Conservation (phyloP, 2,329 filamentous ascomycete species). For the Exophiala viscosa region DNA sequence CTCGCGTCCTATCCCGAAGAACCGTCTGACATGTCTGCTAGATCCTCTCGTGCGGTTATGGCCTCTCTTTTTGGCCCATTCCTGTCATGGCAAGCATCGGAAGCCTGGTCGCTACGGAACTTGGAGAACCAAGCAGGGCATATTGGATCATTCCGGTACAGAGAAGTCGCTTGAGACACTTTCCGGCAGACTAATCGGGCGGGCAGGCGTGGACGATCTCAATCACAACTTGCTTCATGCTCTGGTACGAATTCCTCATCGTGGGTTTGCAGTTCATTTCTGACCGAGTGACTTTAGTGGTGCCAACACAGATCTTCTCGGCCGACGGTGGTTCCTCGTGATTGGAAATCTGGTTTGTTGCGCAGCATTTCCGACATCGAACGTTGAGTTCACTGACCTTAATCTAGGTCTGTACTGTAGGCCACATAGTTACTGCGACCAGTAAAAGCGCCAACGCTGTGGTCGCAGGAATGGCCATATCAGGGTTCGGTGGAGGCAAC, state of each 20-base stretch:
- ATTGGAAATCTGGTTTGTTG: slow-evolving; percentile 39
- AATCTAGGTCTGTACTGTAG: slow-evolving; percentile 34
- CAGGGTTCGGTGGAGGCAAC: slow-evolving; percentile 46
- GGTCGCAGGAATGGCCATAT: slow-evolving; percentile 40
- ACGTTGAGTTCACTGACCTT: neutral
- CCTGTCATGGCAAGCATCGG: slow-evolving; percentile 17
- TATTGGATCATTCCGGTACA: slow-evolving; percentile 15
- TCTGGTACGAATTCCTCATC: slow-evolving; percentile 3
- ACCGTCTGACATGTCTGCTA: neutral
- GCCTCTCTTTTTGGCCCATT: slow-evolving; percentile 18
- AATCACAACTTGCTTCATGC: slow-evolving; percentile 13
- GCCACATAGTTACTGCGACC: slow-evolving; percentile 38
- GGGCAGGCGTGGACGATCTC: slow-evolving; percentile 10
- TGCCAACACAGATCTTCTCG: slow-evolving; percentile 46
- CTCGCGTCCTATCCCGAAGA: neutral
- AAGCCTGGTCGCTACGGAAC: slow-evolving; percentile 4
- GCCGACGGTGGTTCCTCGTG: slow-evolving; percentile 47
- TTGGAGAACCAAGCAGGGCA: slow-evolving; percentile 3
- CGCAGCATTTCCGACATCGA: neutral
- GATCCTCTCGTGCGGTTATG: slow-evolving; percentile 19
- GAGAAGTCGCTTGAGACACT: neutral
- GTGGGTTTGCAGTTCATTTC: neutral
- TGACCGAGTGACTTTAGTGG: slow-evolving; percentile 2
- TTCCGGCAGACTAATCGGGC: neutral
- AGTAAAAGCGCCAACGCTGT: slow-evolving; percentile 40